Evolutionary conservation across 1,284 basidiomycete species (phyloP).

Genomic region (Trichosporon sp.): DNA sequence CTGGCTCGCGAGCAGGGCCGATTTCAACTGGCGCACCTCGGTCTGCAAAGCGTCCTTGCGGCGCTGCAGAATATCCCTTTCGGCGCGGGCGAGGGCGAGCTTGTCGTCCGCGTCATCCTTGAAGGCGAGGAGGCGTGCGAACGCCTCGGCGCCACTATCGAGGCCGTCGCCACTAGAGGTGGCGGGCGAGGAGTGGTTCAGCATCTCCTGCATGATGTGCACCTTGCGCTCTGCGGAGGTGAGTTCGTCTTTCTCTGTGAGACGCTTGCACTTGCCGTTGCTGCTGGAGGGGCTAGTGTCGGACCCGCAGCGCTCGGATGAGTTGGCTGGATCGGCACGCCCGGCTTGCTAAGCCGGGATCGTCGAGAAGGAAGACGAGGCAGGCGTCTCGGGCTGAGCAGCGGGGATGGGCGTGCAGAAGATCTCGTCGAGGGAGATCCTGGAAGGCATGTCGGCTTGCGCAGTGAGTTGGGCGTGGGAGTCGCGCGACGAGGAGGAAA

Average conservation of each 20-base stretch:
- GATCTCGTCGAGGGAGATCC: neutral
- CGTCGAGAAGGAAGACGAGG: neutral
- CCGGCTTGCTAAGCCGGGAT: constrained; percentile 1
- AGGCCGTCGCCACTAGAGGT: neutral
- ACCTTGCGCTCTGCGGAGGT: neutral
- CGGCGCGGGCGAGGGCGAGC: neutral
- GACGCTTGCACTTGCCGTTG: neutral
- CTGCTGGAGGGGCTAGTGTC: neutral
- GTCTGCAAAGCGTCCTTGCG: neutral
- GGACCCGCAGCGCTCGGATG: too few species aligned
- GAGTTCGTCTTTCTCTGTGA: neutral
- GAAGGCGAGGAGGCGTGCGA: neutral
- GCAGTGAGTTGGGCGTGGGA: too few species aligned
- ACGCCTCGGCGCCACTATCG: neutral
- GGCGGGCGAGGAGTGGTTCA: neutral
- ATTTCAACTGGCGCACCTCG: neutral
- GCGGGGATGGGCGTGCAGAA: neutral
- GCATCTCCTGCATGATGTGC: constrained; percentile 2
- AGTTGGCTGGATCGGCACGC: neutral
- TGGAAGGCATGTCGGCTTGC: too few species aligned
- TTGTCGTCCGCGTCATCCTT: constrained; percentile 45
- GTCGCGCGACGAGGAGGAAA: too few species aligned
- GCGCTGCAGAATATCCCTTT: neutral
- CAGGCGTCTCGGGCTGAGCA: neutral
- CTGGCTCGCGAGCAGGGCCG: neutral